A percentile compares a stretch with the other conserved stretches of the same genome.
Evolutionary conservation across 1,139 yeast species (phyloP).

Genomic region (Yamadazyma epiphylla): DNA sequence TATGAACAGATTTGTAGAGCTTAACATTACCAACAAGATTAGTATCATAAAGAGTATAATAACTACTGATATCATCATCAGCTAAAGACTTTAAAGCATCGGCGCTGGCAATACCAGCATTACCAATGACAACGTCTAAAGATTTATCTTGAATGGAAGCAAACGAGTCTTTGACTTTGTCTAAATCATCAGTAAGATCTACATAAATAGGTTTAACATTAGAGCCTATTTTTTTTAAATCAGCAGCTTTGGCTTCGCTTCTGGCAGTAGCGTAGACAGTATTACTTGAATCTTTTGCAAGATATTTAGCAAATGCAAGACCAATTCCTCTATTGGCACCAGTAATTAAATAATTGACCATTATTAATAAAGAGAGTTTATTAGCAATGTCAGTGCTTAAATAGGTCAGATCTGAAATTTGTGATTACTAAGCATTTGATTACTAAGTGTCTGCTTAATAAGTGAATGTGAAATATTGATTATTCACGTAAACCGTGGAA

Average conservation of each 20-base stretch:
- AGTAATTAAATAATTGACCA: slow-evolving; percentile 15
- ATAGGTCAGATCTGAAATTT: too few species aligned
- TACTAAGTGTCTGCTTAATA: too few species aligned
- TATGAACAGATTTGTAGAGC: slow-evolving; percentile 6
- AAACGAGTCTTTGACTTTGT: slow-evolving; percentile 1
- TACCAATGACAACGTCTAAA: slow-evolving; percentile 3
- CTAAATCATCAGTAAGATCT: slow-evolving; percentile 1
- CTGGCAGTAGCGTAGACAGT: slow-evolving; percentile 16
- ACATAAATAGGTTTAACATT: slow-evolving; percentile 2
- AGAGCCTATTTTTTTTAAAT: background rate
- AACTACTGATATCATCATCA: slow-evolving; percentile 2
- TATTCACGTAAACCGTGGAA: too few species aligned
- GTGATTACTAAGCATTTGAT: too few species aligned
- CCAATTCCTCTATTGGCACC: slow-evolving; percentile 33
- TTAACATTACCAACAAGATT: slow-evolving; percentile 8
- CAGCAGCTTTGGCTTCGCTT: slow-evolving; percentile 2
- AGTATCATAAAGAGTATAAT: slow-evolving; percentile 1
- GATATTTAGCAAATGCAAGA: slow-evolving; percentile 17
- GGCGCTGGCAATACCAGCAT: slow-evolving; percentile 1
- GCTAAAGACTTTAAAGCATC: background rate
- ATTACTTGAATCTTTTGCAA: slow-evolving; percentile 14
- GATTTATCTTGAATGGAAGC: slow-evolving; percentile 1
- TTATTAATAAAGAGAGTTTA: slow-evolving; percentile 1
- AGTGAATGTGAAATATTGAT: too few species aligned
- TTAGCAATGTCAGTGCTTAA: too few species aligned